Evolutionary conservation across 129 eudicot species (phyloP).

Genomic region (Scalesia atractyloides): DNA sequence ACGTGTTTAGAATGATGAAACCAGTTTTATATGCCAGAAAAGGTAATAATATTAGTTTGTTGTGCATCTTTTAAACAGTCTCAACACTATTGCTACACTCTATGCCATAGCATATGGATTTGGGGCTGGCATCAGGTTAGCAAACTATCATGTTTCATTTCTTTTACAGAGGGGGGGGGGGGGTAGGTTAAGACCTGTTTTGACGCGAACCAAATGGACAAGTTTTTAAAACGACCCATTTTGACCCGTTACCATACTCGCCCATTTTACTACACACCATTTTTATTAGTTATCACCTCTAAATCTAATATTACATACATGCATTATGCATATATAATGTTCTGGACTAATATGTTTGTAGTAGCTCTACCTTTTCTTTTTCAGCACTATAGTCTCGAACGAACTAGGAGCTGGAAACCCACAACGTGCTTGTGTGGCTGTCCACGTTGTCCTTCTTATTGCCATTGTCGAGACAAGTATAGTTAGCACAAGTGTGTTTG

Average conservation of each 20-base stretch:
- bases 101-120: constrained; percentile 68
- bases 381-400: constrained; percentile 76
- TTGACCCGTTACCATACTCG: too few relatives aligned
- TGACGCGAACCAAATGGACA: too few relatives aligned
- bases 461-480: constrained; percentile 44
- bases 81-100: constrained; percentile 59
- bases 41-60: not conserved
- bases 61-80: constrained; percentile 41
- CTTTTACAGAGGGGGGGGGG: too few relatives aligned
- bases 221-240: too few relatives aligned
- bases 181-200: too few relatives aligned
- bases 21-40: not conserved
- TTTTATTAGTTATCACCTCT: too few relatives aligned
- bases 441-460: constrained; percentile 49
- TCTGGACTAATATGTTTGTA: not conserved
- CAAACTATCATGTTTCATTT: not conserved
- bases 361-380: constrained; percentile 2
- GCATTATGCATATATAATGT: too few relatives aligned
- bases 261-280: too few relatives aligned
- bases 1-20: not conserved
- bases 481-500: constrained; percentile 43
- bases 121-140: constrained; percentile 71
- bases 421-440: constrained; percentile 57
- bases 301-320: not conserved
- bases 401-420: constrained; percentile 75